Conservation (phyloP, 2,329 filamentous ascomycete genomes). For the Parafenestella ontariensis region DNA sequence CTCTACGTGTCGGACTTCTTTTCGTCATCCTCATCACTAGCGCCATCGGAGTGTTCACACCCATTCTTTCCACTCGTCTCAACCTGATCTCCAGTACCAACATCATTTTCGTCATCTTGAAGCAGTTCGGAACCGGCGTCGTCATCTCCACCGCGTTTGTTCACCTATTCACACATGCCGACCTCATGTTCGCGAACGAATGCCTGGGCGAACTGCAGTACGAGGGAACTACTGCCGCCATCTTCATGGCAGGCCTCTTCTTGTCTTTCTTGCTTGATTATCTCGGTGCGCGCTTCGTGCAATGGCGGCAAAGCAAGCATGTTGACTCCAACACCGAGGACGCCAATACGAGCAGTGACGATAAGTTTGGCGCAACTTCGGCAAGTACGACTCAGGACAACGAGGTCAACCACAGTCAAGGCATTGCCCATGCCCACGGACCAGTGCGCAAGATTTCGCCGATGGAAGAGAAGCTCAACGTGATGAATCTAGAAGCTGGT, state of each 20-base stretch:
- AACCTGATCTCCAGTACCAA: conserved; percentile 59
- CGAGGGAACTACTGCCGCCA: conserved; percentile 72
- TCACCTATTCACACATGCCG: conserved; percentile 75
- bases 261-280: conserved; percentile 77
- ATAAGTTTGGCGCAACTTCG: conserved; percentile 20
- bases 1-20: conserved; percentile 72
- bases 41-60: conserved; percentile 71
- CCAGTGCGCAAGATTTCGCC: conserved; percentile 25
- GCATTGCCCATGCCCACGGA: conserved; percentile 27
- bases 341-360: conserved; percentile 7
- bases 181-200: conserved; percentile 73
- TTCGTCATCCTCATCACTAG: conserved; percentile 76
- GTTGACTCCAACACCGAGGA: conserved; percentile 20
- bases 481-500: conserved; percentile 74
- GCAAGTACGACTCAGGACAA: conserved; percentile 16
- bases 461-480: conserved; percentile 60
- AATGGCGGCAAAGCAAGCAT: conserved; percentile 39
- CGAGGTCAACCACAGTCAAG: conserved; percentile 22
- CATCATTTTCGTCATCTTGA: conserved; percentile 67
- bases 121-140: conserved; percentile 76
- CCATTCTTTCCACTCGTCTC: conserved; percentile 68
- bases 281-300: conserved; percentile 65
- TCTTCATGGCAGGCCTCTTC: conserved; percentile 77
- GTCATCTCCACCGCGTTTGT: conserved; percentile 76
- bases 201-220: conserved; percentile 72